phyloP scores from a whole-genome alignment of 2,329 filamentous ascomycete species.

The Sclerotinia trifoliorum region DNA sequence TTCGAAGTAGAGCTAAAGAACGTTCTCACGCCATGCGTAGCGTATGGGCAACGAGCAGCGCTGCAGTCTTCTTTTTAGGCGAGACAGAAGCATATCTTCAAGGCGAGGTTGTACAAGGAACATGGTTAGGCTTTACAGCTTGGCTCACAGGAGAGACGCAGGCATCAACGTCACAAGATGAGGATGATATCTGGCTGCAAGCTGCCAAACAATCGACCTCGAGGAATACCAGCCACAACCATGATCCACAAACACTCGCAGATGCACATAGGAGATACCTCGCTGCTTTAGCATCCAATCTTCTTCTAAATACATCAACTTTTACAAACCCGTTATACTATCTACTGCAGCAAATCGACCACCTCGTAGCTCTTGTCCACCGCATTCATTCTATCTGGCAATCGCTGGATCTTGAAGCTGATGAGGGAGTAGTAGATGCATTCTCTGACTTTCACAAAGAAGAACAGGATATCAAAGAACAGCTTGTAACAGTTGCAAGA shows the following conservation, averaged over 20 bases:
- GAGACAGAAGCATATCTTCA: conserved; percentile 88
- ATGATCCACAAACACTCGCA: conserved; percentile 83
- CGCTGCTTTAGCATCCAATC: conserved; percentile 60
- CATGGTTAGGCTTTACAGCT: conserved; percentile 74
- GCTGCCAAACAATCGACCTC: conserved; percentile 28
- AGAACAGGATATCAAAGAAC: conserved; percentile 63
- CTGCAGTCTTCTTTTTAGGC: conserved; percentile 83
- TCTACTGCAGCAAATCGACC: conserved; percentile 73
- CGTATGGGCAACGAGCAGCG: conserved; percentile 86
- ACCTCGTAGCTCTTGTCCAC: conserved; percentile 72
- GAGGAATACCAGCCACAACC: conserved; percentile 42
- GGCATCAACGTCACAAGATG: conserved; percentile 23
- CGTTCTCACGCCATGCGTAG: conserved; percentile 70
- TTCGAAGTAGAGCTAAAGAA: conserved; percentile 62
- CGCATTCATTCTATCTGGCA: conserved; percentile 75
- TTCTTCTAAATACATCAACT: conserved; percentile 62
- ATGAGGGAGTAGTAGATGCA: conserved; percentile 77
- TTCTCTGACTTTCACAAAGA: conserved; percentile 71
- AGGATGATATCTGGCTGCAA: conserved; percentile 47
- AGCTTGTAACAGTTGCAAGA: conserved; percentile 62
- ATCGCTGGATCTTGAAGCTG: conserved; percentile 75
- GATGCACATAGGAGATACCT: conserved; percentile 78
- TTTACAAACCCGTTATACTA: conserved; percentile 66
- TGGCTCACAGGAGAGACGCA: conserved; percentile 58
- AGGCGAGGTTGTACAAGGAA: conserved; percentile 77